Base-by-base conservation (phyloP, 768 basidiomycete genomes). In the Naganishia kalamii region DNA sequence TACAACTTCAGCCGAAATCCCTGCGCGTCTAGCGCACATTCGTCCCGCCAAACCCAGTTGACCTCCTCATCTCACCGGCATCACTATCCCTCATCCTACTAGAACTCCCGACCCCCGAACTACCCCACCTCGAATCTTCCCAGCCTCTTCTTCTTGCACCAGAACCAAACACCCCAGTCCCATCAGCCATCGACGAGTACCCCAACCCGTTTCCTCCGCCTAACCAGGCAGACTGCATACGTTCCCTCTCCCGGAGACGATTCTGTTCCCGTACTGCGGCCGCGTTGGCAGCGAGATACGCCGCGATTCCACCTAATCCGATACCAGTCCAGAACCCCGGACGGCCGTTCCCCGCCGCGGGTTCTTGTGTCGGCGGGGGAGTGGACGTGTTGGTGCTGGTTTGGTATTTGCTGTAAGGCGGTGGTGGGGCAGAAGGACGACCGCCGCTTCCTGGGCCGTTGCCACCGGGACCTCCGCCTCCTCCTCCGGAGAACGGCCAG, bases 261-360 rank as follows among this genome's bases (percentile, higher is more conserved):
- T 70, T 60, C 66, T 70, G 60, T 46, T 65, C 40, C 32, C 63
- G 40, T 15, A 62, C 25, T 33, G 32, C 62, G 49, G 68, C 69
- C 47, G 47, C 48, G 17, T 46, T 33, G 46, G 65, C 65, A 25
- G 69, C 70, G 25, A 78, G 35, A 57, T 77, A 76, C 29, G 85
- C 83, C 1, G 86, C 87, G 2, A 88, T 75, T 27, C 86, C 87
- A 7, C 90, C 92, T 0, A 88, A 71, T 0, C 85, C 84, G 7
- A 88, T 85, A 3, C 92, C 92, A 1, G 88, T 87, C 88, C 87
- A 92, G 75, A 94, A 92, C 3, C 90, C 90, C 12, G 88, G 87
- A 44, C 80, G 76, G 84, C 85, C 17, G 77, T 75, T 33, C 35
- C 84, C 81, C 12, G 64, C 32, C 27, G 60, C 73, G 61, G 54